Evolutionary conservation across 2,329 filamentous ascomycete species (phyloP), one percentile per base, ranked within the genome.

Genomic region (Aureobasidium subglaciale): DNA sequence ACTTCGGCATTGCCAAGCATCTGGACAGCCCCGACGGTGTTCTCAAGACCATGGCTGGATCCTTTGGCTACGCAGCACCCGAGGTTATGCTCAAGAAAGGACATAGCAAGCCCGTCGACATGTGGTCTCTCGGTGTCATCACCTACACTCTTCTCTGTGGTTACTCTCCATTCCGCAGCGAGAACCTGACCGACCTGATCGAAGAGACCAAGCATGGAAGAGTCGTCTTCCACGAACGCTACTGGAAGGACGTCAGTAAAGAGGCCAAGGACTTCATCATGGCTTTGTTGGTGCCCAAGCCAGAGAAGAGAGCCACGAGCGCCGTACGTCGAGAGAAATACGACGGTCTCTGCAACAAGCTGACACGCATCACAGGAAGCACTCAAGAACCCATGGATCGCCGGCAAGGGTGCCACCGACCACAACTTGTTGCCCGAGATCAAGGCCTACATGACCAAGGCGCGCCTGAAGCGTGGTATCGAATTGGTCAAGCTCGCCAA

Each of bases 101-200:
- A 18, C 95, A 99, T 70, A 93, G 93, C 69, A 99, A 97, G 73
- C 90, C 93, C 4, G 93, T 97, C 30, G 93, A 99, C 69, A 96
- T 99, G 89, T 99, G 93, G 93, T 97, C 93, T 3, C 81, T 99
- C 73, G 93, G 93, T 60, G 93, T 99, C 66, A 99, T 99, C 67
- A 97, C 93, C 38, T 99, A 99, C 74, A 99, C 93, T 15, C 80
- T 99, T 25, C 87, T 99, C 50, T 99, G 95, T 70, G 93, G 93
- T 63, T 99, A 99, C 77, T 96, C 92, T 41, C 93, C 93, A 18
- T 99, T 99, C 82, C 86, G 93, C 63, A 93, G 90, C 59, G 93
- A 99, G 76, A 96, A 88, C 66, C 78, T 99, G 46, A 82, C 87
- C 62, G 93, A 97, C 65, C 79, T 99, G 62, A 95, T 99, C 62